Conservation (phyloP, 2,329 filamentous ascomycete species). For the Colletotrichum sidae region DNA sequence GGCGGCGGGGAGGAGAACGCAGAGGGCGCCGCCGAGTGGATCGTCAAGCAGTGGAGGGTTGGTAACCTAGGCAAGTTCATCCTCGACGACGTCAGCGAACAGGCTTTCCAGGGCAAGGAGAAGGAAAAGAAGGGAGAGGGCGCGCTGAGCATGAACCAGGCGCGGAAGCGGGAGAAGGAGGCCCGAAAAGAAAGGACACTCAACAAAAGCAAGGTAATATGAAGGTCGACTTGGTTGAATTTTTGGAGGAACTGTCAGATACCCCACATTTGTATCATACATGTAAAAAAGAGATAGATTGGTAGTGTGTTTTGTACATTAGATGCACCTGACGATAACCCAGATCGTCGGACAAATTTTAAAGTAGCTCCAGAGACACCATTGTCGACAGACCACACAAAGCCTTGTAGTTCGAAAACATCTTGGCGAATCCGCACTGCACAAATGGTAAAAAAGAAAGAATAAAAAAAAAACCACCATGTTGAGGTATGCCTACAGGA, state of each 20-base stretch:
- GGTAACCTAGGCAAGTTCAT: constrained; percentile 82
- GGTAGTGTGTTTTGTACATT: constrained; percentile 27
- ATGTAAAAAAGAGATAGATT: constrained; percentile 18
- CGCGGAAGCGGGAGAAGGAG: constrained; percentile 74
- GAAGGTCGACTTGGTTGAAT: not conserved
- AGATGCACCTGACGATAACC: constrained; percentile 10
- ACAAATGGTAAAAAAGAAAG: not conserved
- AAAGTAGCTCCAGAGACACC: not conserved
- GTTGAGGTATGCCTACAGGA: constrained; percentile 9
- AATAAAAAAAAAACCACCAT: constrained; percentile 21
- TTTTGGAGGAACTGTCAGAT: constrained; percentile 21
- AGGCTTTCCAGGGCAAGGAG: constrained; percentile 63
- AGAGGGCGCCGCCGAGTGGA: constrained; percentile 80
- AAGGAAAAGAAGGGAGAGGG: constrained; percentile 57
- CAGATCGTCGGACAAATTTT: not conserved
- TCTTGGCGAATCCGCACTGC: not conserved
- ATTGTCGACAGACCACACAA: too few species aligned
- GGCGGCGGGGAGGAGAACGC: constrained; percentile 78
- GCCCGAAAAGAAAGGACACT: constrained; percentile 55
- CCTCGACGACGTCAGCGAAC: constrained; percentile 79
- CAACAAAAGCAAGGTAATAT: constrained; percentile 33
- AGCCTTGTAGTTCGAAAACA: too few species aligned
- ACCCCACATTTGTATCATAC: constrained; percentile 34
- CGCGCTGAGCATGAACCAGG: constrained; percentile 73
- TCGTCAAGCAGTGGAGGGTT: constrained; percentile 84